Conservation (phyloP, 2,329 filamentous ascomycete species). For the Aspergillus sp. region DNA sequence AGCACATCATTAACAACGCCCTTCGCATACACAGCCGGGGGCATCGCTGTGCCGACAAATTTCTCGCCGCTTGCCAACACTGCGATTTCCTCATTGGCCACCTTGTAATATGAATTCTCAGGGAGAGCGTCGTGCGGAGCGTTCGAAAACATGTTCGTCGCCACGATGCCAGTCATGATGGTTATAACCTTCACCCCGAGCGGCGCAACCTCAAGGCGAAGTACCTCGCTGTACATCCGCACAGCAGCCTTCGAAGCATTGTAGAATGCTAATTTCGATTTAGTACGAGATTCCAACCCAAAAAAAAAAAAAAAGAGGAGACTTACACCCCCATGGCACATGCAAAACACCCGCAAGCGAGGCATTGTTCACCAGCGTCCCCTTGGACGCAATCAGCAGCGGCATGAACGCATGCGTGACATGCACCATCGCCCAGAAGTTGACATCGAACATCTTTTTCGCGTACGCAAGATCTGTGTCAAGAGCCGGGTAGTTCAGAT, state of each 20-base stretch:
- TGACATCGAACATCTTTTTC: constrained; percentile 43
- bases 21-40: constrained; percentile 16
- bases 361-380: constrained; percentile 27
- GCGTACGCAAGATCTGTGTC: constrained; percentile 37
- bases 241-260: constrained; percentile 27
- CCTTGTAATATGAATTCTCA: constrained; percentile 20
- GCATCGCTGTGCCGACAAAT: constrained; percentile 3
- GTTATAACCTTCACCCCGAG: constrained; percentile 25
- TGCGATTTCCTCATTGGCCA: constrained; percentile 11
- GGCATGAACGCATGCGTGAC: constrained; percentile 40
- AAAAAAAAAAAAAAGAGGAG: too few relatives aligned
- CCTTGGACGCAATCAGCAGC: constrained; percentile 26
- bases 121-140: constrained; percentile 11
- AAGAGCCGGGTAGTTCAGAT: constrained; percentile 36
- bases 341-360: constrained; percentile 24
- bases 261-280: constrained; percentile 13
- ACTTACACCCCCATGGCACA: neutral
- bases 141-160: constrained; percentile 19
- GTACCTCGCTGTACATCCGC: constrained; percentile 19
- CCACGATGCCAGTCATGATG: constrained; percentile 20
- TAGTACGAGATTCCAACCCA: too few relatives aligned
- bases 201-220: constrained; percentile 25
- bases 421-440: constrained; percentile 40
- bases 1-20: constrained; percentile 25
- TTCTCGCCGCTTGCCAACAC: neutral